Evolutionary conservation across 495 filamentous ascomycete genomes (phyloP).

Genomic region (Beverwykella pulmonaria): DNA sequence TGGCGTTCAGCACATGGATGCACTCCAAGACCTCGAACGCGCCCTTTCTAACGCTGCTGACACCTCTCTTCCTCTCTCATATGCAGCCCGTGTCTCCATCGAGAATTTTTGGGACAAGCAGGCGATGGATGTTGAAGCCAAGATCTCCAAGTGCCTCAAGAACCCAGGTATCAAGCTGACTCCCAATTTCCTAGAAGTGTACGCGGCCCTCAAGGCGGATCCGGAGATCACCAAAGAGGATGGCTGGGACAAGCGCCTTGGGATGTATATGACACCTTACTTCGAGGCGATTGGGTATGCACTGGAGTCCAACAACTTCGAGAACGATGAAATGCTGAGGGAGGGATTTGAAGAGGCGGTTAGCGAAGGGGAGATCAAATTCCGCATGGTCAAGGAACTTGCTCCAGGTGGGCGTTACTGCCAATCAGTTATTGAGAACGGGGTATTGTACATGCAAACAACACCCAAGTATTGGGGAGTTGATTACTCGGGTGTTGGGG

Average conservation of each 20-base stretch:
- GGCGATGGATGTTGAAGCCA: slow-evolving; percentile 43
- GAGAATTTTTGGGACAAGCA: slow-evolving; percentile 50
- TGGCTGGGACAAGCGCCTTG: slow-evolving; percentile 25
- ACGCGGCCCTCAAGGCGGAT: slow-evolving; percentile 17
- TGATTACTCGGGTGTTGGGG: slow-evolving; percentile 12
- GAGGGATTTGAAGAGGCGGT: slow-evolving; percentile 38
- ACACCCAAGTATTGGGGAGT: slow-evolving; percentile 22
- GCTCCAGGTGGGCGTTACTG: slow-evolving; percentile 20
- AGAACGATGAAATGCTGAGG: slow-evolving; percentile 37
- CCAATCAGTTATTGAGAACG: slow-evolving; percentile 35
- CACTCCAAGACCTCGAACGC: slow-evolving; percentile 44
- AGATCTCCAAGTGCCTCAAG: slow-evolving; percentile 48
- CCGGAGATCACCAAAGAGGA: not conserved
- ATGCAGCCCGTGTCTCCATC: slow-evolving; percentile 50
- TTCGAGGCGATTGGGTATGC: slow-evolving; percentile 24
- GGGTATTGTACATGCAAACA: slow-evolving; percentile 36
- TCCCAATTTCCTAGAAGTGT: slow-evolving; percentile 22
- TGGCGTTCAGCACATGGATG: slow-evolving; percentile 51
- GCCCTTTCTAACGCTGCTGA: slow-evolving; percentile 50
- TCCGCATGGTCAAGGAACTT: slow-evolving; percentile 35
- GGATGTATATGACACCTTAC: slow-evolving; percentile 13
- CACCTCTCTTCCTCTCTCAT: slow-evolving; percentile 47
- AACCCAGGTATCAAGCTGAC: slow-evolving; percentile 27
- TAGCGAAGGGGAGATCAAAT: slow-evolving; percentile 29
- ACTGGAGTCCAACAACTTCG: slow-evolving; percentile 31